Percentiles rank a stretch among this genome's conserved stretches.
phyloP scores from a whole-genome alignment of 371 early-diverging fungal genomes.

The Zancudomyces culisetae region DNA sequence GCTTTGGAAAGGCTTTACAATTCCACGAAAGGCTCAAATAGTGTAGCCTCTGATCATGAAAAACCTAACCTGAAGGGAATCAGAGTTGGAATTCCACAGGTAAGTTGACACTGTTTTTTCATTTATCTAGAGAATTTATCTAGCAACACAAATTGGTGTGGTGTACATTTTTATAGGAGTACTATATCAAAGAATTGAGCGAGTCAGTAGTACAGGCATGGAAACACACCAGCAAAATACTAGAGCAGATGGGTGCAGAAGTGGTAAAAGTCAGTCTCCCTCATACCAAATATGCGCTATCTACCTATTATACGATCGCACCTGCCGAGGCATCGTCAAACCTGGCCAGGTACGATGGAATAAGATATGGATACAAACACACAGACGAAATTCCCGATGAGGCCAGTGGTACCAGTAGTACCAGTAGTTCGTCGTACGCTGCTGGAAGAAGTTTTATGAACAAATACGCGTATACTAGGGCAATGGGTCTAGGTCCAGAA shows the following conservation, averaged over 20 bases:
- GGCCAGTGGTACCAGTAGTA: too few species aligned
- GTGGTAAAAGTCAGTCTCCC: slow-evolving; percentile 52
- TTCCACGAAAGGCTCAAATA: too few species aligned
- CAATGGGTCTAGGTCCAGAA: slow-evolving; percentile 58
- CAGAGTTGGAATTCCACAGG: slow-evolving; percentile 46
- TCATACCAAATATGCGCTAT: slow-evolving; percentile 43
- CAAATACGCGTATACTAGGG: slow-evolving; percentile 40
- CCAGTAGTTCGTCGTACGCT: background rate
- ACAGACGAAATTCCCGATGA: too few species aligned
- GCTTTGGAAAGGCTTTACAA: background rate
- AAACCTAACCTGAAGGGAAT: slow-evolving; percentile 23
- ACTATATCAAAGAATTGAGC: slow-evolving; percentile 50
- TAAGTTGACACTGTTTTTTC: background rate
- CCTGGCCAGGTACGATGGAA: slow-evolving; percentile 71
- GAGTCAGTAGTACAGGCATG: slow-evolving; percentile 31
- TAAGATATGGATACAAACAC: slow-evolving; percentile 53
- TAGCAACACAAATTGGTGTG: slow-evolving; percentile 1
- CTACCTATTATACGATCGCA: slow-evolving; percentile 75
- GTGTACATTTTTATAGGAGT: slow-evolving; percentile 25
- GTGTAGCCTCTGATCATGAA: too few species aligned
- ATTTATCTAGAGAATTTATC: background rate
- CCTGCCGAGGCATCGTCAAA: slow-evolving; percentile 85
- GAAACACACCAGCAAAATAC: slow-evolving; percentile 32
- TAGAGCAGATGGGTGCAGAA: slow-evolving; percentile 41
- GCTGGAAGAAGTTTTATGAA: slow-evolving; percentile 7